phyloP scores from a whole-genome alignment of 352 stramenopile species.

The Phytophthora syringae region DNA sequence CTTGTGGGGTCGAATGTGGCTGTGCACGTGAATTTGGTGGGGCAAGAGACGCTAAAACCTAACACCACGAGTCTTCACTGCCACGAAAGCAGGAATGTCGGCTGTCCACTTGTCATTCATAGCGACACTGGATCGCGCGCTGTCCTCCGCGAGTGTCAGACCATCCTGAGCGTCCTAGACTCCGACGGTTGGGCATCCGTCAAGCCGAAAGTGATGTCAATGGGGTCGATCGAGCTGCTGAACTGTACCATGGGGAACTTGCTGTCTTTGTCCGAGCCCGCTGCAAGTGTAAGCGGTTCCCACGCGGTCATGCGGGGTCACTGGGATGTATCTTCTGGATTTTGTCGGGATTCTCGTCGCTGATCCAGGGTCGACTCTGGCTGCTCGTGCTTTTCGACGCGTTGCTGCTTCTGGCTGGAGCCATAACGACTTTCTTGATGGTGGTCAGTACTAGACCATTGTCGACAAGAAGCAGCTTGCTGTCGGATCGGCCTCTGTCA shows the following conservation, averaged over 20 bases:
- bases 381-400: too few relatives aligned
- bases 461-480: conserved; percentile 61
- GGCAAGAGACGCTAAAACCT: conserved; percentile 46
- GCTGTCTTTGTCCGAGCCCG: conserved; percentile 22
- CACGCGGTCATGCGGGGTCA: conserved; percentile 46
- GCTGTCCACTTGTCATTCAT: conserved; percentile 47
- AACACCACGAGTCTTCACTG: conserved; percentile 53
- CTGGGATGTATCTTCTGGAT: conserved; percentile 60
- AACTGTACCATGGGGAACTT: conserved; percentile 57
- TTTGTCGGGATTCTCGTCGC: conserved; percentile 62
- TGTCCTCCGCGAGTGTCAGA: conserved; percentile 42
- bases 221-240: conserved; percentile 36
- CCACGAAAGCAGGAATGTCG: conserved; percentile 29
- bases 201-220: conserved; percentile 44
- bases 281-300: conserved; percentile 30
- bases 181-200: conserved; percentile 28
- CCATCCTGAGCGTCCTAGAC: conserved; percentile 46
- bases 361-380: too few relatives aligned
- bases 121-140: conserved; percentile 33
- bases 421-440: too few relatives aligned
- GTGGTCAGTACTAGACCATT: conserved; percentile 47
- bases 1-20: conserved; percentile 44
- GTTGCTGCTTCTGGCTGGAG: too few relatives aligned
- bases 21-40: conserved; percentile 41
- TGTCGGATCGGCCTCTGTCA: conserved; percentile 34